Conservation (phyloP, 164 flowering plant species). For the Vitis riparia region DNA sequence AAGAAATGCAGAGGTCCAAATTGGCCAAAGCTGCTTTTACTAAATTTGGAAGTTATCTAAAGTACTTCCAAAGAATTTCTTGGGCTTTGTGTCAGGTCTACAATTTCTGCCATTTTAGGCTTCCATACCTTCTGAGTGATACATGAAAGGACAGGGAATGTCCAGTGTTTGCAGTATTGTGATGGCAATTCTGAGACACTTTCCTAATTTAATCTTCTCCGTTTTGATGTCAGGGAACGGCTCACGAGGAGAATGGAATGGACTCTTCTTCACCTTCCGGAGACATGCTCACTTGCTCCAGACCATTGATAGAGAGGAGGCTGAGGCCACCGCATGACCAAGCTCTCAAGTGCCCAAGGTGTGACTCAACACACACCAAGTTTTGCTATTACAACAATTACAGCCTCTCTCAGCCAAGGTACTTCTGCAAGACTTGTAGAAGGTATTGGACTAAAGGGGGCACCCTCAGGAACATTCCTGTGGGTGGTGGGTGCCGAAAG, state of each 20-base stretch:
- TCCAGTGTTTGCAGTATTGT: not conserved
- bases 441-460: conserved; percentile 92
- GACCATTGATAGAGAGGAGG: conserved; percentile 54
- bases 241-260: conserved; percentile 48
- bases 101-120: too few species aligned
- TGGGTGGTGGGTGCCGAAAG: conserved; percentile 81
- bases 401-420: conserved; percentile 82
- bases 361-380: conserved; percentile 80
- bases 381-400: conserved; percentile 89
- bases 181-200: conserved; percentile 8
- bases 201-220: not conserved
- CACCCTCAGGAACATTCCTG: conserved; percentile 73
- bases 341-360: conserved; percentile 70
- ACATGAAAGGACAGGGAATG: not conserved
- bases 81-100: too few species aligned
- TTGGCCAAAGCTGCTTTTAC: too few species aligned
- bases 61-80: too few species aligned
- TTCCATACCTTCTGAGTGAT: too few species aligned
- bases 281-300: conserved; percentile 53
- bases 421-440: conserved; percentile 83
- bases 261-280: conserved; percentile 59
- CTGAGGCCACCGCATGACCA: conserved; percentile 73
- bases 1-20: too few species aligned
- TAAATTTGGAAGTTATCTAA: too few species aligned
- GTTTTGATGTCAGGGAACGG: conserved; percentile 35